These are phyloP conservation scores for Heritiera fomes DNA, from an alignment of 345 rosid species.

Conservation along the genomic window DNA sequence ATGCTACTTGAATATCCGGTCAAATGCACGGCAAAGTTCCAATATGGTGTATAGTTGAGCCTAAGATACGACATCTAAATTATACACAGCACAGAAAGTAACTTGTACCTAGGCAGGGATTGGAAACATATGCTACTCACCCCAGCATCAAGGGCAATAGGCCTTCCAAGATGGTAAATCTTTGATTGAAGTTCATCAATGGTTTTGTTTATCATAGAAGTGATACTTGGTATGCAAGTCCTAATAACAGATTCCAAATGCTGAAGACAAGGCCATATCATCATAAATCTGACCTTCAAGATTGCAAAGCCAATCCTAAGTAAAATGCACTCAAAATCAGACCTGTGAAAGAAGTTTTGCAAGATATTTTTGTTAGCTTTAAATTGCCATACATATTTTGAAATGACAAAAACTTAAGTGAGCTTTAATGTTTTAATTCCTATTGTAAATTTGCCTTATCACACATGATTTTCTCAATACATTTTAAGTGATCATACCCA, in stretches of 20 bases:
- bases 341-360: constrained; percentile 80
- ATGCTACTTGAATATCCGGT: constrained; percentile 69
- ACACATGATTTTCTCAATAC: too few relatives aligned
- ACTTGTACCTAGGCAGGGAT: not conserved
- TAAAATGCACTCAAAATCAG: constrained; percentile 12
- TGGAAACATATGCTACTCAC: constrained; percentile 31
- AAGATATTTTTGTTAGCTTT: too few relatives aligned
- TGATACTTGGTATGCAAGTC: constrained; percentile 63
- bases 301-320: not conserved
- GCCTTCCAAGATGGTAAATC: constrained; percentile 69
- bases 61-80: constrained; percentile 31
- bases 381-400: too few relatives aligned
- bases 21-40: constrained; percentile 53
- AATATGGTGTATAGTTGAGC: constrained; percentile 49
- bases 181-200: constrained; percentile 75
- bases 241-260: constrained; percentile 70
- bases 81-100: not conserved
- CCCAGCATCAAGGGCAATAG: constrained; percentile 67
- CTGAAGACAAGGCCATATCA: constrained; percentile 31
- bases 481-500: too few relatives aligned
- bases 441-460: too few relatives aligned
- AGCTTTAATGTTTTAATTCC: too few relatives aligned
- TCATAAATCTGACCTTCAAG: not conserved
- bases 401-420: too few relatives aligned
- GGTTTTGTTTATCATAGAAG: constrained; percentile 58